phyloP scores from a whole-genome alignment of 352 stramenopile species.

The Peronospora belbahrii region DNA sequence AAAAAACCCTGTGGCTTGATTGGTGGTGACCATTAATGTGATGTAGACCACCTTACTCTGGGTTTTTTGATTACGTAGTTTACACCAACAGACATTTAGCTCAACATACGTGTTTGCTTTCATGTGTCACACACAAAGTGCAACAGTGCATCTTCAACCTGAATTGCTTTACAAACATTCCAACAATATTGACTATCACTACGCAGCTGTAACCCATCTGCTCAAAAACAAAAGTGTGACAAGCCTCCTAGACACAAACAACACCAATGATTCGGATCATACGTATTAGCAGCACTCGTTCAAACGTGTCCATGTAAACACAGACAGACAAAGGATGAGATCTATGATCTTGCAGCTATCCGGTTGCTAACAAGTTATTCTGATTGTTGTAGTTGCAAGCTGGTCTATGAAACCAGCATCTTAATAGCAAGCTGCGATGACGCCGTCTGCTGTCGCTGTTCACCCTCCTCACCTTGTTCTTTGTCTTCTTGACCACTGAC shows the following conservation, averaged over 20 bases:
- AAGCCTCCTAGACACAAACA: too few relatives aligned
- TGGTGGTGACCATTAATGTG: constrained; percentile 1
- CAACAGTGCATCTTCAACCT: background rate
- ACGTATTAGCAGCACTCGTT: too few relatives aligned
- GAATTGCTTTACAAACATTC: too few relatives aligned
- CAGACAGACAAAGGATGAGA: background rate
- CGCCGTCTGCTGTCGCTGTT: constrained; percentile 17
- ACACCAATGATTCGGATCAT: too few relatives aligned
- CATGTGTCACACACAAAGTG: constrained; percentile 6
- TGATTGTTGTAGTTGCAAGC: background rate
- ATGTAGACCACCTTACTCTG: constrained; percentile 2
- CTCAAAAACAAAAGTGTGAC: too few relatives aligned
- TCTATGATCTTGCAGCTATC: background rate
- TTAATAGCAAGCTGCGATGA: constrained; percentile 50
- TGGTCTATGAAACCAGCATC: constrained; percentile 63
- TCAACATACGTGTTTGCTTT: too few relatives aligned
- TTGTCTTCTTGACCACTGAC: constrained; percentile 6
- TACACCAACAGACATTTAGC: too few relatives aligned
- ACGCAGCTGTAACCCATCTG: too few relatives aligned
- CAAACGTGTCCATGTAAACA: too few relatives aligned
- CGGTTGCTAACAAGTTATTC: constrained; percentile 9
- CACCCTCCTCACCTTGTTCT: constrained; percentile 3
- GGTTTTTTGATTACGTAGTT: too few relatives aligned
- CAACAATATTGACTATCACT: too few relatives aligned
- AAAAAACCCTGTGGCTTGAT: too few relatives aligned